These are phyloP conservation scores for Xylariaceae sp. DNA, from an alignment of 2,329 filamentous ascomycete genomes.

Conservation along the genomic window DNA sequence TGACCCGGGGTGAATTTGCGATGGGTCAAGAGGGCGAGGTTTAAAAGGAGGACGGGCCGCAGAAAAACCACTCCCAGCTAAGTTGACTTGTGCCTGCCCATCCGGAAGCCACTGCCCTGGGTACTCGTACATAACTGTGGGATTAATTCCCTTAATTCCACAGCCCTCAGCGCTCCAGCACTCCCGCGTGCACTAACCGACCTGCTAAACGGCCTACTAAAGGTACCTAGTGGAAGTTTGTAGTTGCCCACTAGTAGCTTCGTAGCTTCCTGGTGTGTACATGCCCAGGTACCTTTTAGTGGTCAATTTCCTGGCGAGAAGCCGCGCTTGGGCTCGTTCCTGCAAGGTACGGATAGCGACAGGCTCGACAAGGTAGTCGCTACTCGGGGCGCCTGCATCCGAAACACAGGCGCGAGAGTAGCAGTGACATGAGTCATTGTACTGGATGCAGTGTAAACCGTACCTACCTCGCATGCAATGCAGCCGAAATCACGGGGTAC, in stretches of 20 bases:
- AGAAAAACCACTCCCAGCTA: not conserved
- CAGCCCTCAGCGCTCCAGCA: not conserved
- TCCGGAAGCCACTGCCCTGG: no score
- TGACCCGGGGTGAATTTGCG: not conserved
- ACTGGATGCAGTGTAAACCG: not conserved
- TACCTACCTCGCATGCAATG: not conserved
- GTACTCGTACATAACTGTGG: not conserved
- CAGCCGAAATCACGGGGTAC: not conserved
- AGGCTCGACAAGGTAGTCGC: no score
- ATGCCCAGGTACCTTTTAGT: not conserved
- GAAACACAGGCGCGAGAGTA: no score
- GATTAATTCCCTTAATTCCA: not conserved
- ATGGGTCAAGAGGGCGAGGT: not conserved
- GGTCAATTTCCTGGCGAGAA: not conserved
- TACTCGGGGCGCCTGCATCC: no score
- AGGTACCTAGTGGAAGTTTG: not conserved
- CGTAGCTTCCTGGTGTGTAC: not conserved
- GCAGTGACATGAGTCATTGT: not conserved
- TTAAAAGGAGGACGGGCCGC: not conserved
- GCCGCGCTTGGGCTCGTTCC: not conserved
- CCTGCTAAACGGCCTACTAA: not conserved
- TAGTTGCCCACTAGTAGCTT: not conserved
- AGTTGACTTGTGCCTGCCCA: not conserved
- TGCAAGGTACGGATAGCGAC: not conserved
- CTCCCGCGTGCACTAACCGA: no score